Evolutionary conservation across 2,329 filamentous ascomycete genomes (phyloP), one percentile per base, ranked within the genome.

Genomic region (Exophiala sp.): DNA sequence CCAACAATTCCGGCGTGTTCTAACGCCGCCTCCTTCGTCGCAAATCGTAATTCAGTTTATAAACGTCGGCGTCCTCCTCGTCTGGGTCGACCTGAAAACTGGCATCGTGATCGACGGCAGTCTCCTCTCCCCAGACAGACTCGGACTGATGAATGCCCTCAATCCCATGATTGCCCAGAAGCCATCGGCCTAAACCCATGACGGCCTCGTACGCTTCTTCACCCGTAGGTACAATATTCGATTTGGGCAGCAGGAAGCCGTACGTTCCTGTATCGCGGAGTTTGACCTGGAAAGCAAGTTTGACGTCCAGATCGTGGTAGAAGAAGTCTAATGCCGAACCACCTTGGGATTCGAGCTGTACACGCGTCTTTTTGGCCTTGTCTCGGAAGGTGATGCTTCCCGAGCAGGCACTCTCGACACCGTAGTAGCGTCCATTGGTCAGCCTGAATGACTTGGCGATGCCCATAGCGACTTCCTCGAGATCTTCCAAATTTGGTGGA

Each of bases 291-390:
- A 95, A 97, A 54, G 90, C 88, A 69, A 89, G 95, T 59, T 83
- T 85, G 14, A 92, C 88, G 43, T 80, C 77, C 57, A 97, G 72
- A 65, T 95, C 87, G 63, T 95, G 89, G 68, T 95, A 96, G 71
- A 99, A 96, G 84, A 89, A 97, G 71, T 97, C 94, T 39, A 97
- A 83, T 1, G 89, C 89, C 45, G 88, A 91, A 2, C 92, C 92
- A 36, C 92, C 91, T 3, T 86, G 84, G 0, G 81, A 81, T 67
- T 94, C 88, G 58, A 91, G 82, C 36, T 83, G 76, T 2, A 77
- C 76, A 18, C 76, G 72, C 5, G 73, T 57, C 11, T 56, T 49
- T 32, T 65, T 64, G 20, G 65, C 55, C 21, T 66, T 62, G 21
- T 55, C 62, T 35, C 50, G 48, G 12, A 54, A 51, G 6, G 71